These are phyloP conservation scores for Citropsis articulata DNA, from an alignment of 345 rosid genomes.

Conservation along the genomic window DNA sequence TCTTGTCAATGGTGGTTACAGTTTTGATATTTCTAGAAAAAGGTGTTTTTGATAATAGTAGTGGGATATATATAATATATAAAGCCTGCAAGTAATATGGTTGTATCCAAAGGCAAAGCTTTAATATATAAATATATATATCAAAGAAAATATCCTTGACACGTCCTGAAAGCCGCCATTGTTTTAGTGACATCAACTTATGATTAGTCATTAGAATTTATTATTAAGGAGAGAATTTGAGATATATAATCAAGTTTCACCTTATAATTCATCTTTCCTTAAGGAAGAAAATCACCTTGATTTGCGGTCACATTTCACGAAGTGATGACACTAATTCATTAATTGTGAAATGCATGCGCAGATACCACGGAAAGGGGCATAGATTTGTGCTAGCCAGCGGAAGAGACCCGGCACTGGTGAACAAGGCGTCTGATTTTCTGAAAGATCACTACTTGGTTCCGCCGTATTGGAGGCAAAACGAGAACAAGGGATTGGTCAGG, in stretches of 20 bases:
- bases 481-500: constrained; percentile 73
- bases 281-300: no score
- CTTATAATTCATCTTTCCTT: no score
- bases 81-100: neutral
- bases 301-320: no score
- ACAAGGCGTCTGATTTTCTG: constrained; percentile 69
- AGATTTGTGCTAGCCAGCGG: constrained; percentile 66
- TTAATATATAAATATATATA: no score
- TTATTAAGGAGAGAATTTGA: no score
- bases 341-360: constrained; percentile 12
- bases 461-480: constrained; percentile 77
- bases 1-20: neutral
- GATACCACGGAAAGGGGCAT: constrained; percentile 76
- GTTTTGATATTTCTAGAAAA: no score
- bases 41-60: no score
- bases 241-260: no score
- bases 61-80: neutral
- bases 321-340: no score
- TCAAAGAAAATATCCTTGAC: neutral
- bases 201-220: no score
- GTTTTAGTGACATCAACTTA: neutral
- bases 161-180: neutral
- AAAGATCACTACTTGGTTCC: constrained; percentile 79
- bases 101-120: neutral
- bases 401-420: constrained; percentile 81